A percentile compares a stretch with the other conserved stretches of the same genome.
Conservation (phyloP, 176 grass and related monocot species). For the Raddia distichophylla region DNA sequence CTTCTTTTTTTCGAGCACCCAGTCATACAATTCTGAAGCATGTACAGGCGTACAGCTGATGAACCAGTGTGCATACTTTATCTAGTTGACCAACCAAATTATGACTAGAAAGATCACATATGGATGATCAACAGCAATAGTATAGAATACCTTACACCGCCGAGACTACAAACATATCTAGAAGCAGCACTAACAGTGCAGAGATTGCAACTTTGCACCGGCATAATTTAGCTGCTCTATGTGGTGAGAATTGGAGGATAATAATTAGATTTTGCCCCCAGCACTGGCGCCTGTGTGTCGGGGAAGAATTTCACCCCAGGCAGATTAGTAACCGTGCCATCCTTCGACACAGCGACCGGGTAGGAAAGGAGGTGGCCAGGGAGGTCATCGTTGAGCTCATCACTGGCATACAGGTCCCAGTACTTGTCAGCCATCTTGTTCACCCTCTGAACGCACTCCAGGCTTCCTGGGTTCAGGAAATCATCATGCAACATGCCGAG, state of each 20-base stretch:
- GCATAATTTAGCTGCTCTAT: slow-evolving; percentile 33
- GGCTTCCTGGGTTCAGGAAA: slow-evolving; percentile 62
- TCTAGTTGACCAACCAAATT: neutral
- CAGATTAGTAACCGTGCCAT: slow-evolving; percentile 62
- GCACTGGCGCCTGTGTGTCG: slow-evolving; percentile 56
- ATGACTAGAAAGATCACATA: slow-evolving; percentile 6
- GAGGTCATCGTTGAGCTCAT: slow-evolving; percentile 62
- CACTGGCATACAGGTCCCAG: slow-evolving; percentile 68
- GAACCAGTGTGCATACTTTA: neutral
- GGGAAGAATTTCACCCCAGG: slow-evolving; percentile 74
- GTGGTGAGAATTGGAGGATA: slow-evolving; percentile 69
- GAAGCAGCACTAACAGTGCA: slow-evolving; percentile 9
- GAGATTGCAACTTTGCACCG: neutral
- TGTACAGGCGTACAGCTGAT: neutral
- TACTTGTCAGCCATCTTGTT: slow-evolving; percentile 82
- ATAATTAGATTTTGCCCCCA: slow-evolving; percentile 44
- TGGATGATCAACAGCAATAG: neutral
- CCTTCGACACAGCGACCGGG: slow-evolving; percentile 45
- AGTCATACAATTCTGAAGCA: neutral
- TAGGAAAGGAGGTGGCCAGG: slow-evolving; percentile 88
- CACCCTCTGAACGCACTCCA: slow-evolving; percentile 69
- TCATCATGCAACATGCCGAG: slow-evolving; percentile 74
- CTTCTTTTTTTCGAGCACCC: too few species aligned
- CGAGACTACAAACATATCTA: neutral
- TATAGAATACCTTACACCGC: neutral